Percentiles rank a stretch among this genome's conserved stretches.
Evolutionary conservation across 179 eudicot genomes (phyloP).

Genomic region (Beta macrorhiza): DNA sequence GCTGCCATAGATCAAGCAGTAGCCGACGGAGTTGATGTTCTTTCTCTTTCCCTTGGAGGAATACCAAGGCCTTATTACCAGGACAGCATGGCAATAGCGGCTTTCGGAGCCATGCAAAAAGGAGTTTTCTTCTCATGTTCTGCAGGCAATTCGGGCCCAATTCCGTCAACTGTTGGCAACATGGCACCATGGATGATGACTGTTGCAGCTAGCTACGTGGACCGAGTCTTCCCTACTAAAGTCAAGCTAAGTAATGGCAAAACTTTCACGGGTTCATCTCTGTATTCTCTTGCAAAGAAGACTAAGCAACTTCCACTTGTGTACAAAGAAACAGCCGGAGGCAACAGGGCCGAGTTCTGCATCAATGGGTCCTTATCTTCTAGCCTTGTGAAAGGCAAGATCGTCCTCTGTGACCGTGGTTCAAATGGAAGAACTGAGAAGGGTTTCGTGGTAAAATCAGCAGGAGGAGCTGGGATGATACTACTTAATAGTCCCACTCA

Average conservation of each 20-base stretch:
- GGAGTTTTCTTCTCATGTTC: conserved; percentile 68
- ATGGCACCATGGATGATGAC: conserved; percentile 77
- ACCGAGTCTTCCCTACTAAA: conserved; percentile 51
- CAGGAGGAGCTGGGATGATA: conserved; percentile 78
- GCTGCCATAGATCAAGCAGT: conserved; percentile 74
- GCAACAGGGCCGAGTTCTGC: conserved; percentile 50
- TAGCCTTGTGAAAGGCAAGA: conserved; percentile 52
- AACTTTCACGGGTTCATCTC: conserved; percentile 49
- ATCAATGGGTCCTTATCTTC: conserved; percentile 40
- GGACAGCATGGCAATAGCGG: conserved; percentile 62
- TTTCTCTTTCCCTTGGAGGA: conserved; percentile 81
- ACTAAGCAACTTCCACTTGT: conserved; percentile 46
- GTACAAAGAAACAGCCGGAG: conserved; percentile 52
- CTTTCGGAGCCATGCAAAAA: conserved; percentile 58
- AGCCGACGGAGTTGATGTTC: conserved; percentile 59
- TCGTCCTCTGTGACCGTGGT: conserved; percentile 66
- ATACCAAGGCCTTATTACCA: conserved; percentile 50
- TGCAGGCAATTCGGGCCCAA: conserved; percentile 86
- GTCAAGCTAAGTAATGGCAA: conserved; percentile 55
- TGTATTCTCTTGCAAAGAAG: conserved; percentile 46
- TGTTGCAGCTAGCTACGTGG: conserved; percentile 64
- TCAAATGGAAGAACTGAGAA: conserved; percentile 48
- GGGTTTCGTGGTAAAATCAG: conserved; percentile 53
- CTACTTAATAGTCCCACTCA: conserved; percentile 44
- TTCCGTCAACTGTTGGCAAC: conserved; percentile 53